Base-by-base conservation (phyloP, 257 asterid species). In the Marsdenia floribunda region DNA sequence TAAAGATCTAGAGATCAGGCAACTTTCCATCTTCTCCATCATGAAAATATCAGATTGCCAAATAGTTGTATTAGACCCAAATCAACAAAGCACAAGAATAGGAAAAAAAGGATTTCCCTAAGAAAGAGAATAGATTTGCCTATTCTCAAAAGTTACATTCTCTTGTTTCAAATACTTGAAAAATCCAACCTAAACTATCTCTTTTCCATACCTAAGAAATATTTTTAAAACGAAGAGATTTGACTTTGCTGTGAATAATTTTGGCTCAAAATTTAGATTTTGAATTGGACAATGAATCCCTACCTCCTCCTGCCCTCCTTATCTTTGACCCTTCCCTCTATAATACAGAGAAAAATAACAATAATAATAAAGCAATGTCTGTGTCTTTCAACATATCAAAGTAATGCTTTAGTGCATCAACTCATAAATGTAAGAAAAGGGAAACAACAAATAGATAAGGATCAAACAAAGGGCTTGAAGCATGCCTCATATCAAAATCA, bases 401-500 rank as follows among this genome's bases (percentile, higher is more conserved):
- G 6, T 16, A 16, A 61, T 61, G 66, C 35, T 61, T 29, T 61
- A 61, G 6, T 29, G 16, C 42, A 61, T 29, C 44, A 61, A 61
- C 1, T 35, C 3, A 1, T 64, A 33, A 38, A 21, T 53, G 50
- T 40, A 73, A 37, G 61, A 50, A 78, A 42, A 47, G 67, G 75
- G 52, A 33, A 70, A 58, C 44, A 78, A 46, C 40, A 22, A 53
- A 42, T 21, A 38, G 71, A 42, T 38, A 61, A 60, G 47, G 21
- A 75, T 16, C 16, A 13, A 49, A 64, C 16, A 13, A 68, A 72
- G 22, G 78, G 26, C 16, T 35, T 29, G 60, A 78, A 78, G 71
- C 58, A 37, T 88, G 87, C 99, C 99, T 95, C 50, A 95, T 85
- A 86, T 92, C 88, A 81, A 95, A 95, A 83, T 90, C 96, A 78